Conservation (phyloP, 192 early-diverging fungal species). For the Coemansia sp. region DNA sequence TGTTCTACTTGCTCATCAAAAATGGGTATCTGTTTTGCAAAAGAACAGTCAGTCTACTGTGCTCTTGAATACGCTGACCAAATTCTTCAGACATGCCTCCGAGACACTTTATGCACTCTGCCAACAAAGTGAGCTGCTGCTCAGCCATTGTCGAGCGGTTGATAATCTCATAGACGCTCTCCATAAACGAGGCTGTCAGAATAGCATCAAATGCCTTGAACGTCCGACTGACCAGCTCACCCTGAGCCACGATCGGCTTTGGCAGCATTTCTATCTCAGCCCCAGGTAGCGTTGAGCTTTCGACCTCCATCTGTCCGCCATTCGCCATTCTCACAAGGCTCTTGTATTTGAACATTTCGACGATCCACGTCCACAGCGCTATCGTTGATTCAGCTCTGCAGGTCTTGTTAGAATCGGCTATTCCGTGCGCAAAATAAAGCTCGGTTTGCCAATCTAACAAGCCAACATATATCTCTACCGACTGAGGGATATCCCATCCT, state of each 20-base stretch:
- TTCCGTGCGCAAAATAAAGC: slow-evolving; percentile 40
- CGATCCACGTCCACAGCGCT: slow-evolving; percentile 48
- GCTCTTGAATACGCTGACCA: slow-evolving; percentile 20
- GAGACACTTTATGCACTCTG: slow-evolving; percentile 36
- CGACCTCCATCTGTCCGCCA: slow-evolving; percentile 30
- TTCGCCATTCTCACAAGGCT: slow-evolving; percentile 33
- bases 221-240: slow-evolving; percentile 36
- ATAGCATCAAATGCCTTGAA: slow-evolving; percentile 38
- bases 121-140: slow-evolving; percentile 39
- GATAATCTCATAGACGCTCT: slow-evolving; percentile 20
- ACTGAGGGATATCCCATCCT: slow-evolving; percentile 36
- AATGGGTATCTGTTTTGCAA: slow-evolving; percentile 44
- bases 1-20: slow-evolving; percentile 29
- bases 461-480: slow-evolving; percentile 28
- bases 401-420: slow-evolving; percentile 34
- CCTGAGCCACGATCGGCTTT: slow-evolving; percentile 29
- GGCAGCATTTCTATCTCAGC: slow-evolving; percentile 31
- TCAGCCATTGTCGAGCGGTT: slow-evolving; percentile 31
- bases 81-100: slow-evolving; percentile 26
- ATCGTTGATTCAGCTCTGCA: slow-evolving; percentile 19
- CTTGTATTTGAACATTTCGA: slow-evolving; percentile 47
- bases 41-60: slow-evolving; percentile 23
- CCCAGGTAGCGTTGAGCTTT: slow-evolving; percentile 11
- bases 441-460: slow-evolving; percentile 47
- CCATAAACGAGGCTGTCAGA: slow-evolving; percentile 29